A percentile compares a stretch with the other conserved stretches of the same genome.
phyloP scores from a whole-genome alignment of 2,329 filamentous ascomycete species.

The Claviceps quebecensis region DNA sequence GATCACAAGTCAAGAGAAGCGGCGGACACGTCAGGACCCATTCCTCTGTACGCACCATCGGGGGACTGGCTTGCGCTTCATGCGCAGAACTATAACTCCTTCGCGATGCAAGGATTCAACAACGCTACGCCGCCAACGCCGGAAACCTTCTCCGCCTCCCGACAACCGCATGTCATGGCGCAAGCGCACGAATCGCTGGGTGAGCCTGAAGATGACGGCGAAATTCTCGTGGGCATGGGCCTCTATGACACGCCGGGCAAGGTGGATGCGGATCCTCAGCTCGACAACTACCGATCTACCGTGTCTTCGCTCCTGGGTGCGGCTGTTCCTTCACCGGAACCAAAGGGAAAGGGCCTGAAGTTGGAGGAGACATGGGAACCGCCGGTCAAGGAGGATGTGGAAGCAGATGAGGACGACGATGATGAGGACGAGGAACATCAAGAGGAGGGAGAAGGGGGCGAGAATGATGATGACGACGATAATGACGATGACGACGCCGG shows the following conservation, averaged over 20 bases:
- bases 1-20: conserved; percentile 14
- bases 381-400: conserved; percentile 46
- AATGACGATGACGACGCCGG: not conserved
- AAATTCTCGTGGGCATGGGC: conserved; percentile 70
- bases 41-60: conserved; percentile 10
- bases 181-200: conserved; percentile 37
- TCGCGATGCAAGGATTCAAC: conserved; percentile 29
- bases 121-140: conserved; percentile 44
- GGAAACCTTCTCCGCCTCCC: conserved; percentile 39
- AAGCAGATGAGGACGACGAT: conserved; percentile 30
- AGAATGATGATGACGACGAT: not conserved
- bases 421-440: conserved; percentile 11
- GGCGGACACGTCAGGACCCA: conserved; percentile 16
- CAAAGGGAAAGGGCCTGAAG: conserved; percentile 60
- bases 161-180: conserved; percentile 33
- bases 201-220: conserved; percentile 44
- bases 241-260: conserved; percentile 62
- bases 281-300: conserved; percentile 41
- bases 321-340: conserved; percentile 28
- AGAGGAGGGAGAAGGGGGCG: conserved; percentile 12
- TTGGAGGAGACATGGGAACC: conserved; percentile 70
- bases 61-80: too few species aligned
- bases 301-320: conserved; percentile 41
- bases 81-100: conserved; percentile 29
- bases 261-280: conserved; percentile 30